Evolutionary conservation across 2,329 filamentous ascomycete species (phyloP), one percentile per base, ranked within the genome.

Genomic region (Xylariaceae sp.): DNA sequence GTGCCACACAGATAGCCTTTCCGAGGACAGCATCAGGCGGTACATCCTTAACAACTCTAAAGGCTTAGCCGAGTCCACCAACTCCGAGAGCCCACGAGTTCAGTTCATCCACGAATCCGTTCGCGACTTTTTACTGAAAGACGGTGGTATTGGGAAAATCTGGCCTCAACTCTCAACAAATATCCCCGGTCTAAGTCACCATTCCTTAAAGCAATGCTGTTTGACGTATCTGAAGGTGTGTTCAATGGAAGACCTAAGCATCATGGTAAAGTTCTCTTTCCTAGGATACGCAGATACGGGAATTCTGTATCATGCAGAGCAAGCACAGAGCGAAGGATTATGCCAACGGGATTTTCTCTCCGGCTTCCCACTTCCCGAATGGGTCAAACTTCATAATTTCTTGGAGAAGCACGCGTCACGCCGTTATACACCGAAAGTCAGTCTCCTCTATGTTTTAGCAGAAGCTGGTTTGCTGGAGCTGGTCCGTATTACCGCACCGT

Each of bases 31-130:
- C 1, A 70, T 76, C 40, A 48, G 58, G 0, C 62, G 51, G 5
- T 75, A 67, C 19, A 66, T 81, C 0, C 60, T 74, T 0, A 66
- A 63, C 34, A 72, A 63, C 0, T 83, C 79, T 0, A 82, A 81
- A 57, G 79, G 80, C 0, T 64, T 83, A 10, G 73, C 71, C 0
- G 77, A 81, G 51, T 51, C 73, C 1, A 74, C 71, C 0, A 69
- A 59, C 13, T 60, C 64, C 0, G 61, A 65, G 4, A 3, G 10
- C 0, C 60, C 62, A 0, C 73, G 59, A 0, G 72, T 81, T 0
- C 79, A 82, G 51, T 82, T 81, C 58, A 80, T 81, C 3, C 78
- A 81, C 39, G 76, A 80, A 54, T 78, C 78, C 0, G 75, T 80
- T 0, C 62, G 70, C 1, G 76, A 80, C 9, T 80, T 75, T 44